Percentiles rank a stretch among this genome's conserved stretches.
These are phyloP conservation scores for Puccinia horiana DNA, from an alignment of 1,284 basidiomycete genomes.

Conservation along the genomic window DNA sequence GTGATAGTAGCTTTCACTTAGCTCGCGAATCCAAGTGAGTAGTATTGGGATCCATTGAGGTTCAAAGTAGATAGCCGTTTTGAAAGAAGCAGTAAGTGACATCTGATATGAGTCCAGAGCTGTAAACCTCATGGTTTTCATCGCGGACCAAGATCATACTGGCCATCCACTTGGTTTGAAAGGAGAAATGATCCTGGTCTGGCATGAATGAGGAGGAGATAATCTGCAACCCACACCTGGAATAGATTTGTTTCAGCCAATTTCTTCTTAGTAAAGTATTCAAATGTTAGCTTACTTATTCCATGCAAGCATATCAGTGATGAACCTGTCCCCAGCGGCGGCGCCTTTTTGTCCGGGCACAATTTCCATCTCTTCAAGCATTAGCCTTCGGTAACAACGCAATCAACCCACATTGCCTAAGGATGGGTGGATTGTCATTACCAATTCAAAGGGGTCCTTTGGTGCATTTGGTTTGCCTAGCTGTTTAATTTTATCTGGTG, in stretches of 20 bases:
- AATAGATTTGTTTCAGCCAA: not conserved
- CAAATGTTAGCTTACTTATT: not conserved
- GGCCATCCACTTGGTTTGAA: not conserved
- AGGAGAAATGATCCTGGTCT: too few species aligned
- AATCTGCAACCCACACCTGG: not conserved
- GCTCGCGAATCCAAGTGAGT: not conserved
- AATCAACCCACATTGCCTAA: not conserved
- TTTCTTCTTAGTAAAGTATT: not conserved
- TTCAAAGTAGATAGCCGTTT: not conserved
- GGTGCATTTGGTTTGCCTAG: not conserved
- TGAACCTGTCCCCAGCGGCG: not conserved
- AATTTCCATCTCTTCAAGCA: not conserved
- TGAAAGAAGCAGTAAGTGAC: constrained; percentile 24
- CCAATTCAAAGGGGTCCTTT: not conserved
- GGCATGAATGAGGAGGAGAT: not conserved
- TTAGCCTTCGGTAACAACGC: not conserved
- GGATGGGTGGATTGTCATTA: not conserved
- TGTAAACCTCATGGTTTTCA: not conserved
- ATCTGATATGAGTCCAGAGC: not conserved
- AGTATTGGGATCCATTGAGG: not conserved
- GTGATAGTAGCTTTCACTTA: not conserved
- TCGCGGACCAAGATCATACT: not conserved
- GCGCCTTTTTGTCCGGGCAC: not conserved
- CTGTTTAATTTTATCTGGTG: not conserved
- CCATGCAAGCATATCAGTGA: not conserved